These are phyloP conservation scores for Trypanosoma conorhini DNA, from an alignment of 208 protist genomes.

Conservation along the genomic window DNA sequence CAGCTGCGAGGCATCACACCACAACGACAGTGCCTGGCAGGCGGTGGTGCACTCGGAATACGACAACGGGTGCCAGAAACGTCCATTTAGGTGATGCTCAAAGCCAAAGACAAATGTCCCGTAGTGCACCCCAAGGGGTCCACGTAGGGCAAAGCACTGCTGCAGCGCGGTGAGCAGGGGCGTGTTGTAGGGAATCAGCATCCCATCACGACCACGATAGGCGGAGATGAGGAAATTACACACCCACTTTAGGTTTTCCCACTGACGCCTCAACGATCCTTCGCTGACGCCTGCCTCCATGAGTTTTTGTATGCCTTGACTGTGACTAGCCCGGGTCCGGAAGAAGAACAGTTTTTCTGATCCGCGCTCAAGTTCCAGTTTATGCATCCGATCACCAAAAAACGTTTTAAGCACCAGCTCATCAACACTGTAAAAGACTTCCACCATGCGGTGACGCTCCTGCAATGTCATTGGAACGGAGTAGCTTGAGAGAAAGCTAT, in stretches of 20 bases:
- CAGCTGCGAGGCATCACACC: slow-evolving; percentile 82
- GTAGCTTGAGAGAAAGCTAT: slow-evolving; percentile 80
- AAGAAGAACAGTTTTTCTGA: slow-evolving; percentile 17
- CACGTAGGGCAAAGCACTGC: slow-evolving; percentile 72
- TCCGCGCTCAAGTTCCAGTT: slow-evolving; percentile 38
- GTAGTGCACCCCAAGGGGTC: slow-evolving; percentile 56
- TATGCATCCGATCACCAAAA: slow-evolving; percentile 71
- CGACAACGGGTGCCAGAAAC: slow-evolving; percentile 53
- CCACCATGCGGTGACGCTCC: slow-evolving; percentile 66
- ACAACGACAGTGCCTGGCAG: slow-evolving; percentile 60
- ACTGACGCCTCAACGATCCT: slow-evolving; percentile 65
- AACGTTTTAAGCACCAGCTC: slow-evolving; percentile 55
- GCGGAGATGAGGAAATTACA: slow-evolving; percentile 60
- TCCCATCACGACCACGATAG: slow-evolving; percentile 75
- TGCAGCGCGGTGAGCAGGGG: slow-evolving; percentile 65
- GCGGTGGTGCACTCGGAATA: slow-evolving; percentile 67
- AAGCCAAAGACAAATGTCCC: slow-evolving; percentile 75
- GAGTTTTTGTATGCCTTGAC: slow-evolving; percentile 18
- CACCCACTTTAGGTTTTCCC: slow-evolving; percentile 81
- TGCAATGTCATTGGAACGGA: slow-evolving; percentile 62
- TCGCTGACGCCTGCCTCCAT: slow-evolving; percentile 23
- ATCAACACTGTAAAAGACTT: slow-evolving; percentile 79
- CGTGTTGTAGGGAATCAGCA: slow-evolving; percentile 58
- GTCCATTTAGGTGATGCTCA: slow-evolving; percentile 66
- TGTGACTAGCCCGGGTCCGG: background rate